These are phyloP conservation scores for Lycium ferocissimum DNA, from an alignment of 257 asterid species.

Conservation along the genomic window DNA sequence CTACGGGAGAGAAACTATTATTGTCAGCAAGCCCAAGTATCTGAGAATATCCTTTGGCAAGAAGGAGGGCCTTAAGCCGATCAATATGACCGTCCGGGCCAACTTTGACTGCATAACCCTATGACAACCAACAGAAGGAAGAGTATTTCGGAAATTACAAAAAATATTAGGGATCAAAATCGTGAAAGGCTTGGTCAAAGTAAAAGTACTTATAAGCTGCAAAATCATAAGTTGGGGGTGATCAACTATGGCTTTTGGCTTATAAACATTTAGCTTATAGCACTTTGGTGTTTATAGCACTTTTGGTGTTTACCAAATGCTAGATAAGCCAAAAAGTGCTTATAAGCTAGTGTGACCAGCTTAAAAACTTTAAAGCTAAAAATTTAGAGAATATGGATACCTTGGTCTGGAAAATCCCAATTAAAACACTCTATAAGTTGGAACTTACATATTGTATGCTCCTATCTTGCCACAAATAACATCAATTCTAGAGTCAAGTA, in stretches of 20 bases:
- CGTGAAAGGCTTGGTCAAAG: neutral
- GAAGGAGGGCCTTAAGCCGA: too few relatives aligned
- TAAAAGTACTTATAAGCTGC: neutral
- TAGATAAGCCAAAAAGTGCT: neutral
- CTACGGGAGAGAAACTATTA: too few relatives aligned
- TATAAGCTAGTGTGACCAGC: neutral
- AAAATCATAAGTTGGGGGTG: neutral
- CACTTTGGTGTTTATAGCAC: too few relatives aligned
- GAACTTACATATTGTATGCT: neutral
- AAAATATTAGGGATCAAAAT: neutral
- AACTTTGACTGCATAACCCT: too few relatives aligned
- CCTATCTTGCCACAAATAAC: neutral
- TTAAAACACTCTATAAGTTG: neutral
- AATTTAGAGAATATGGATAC: neutral
- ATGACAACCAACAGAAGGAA: neutral
- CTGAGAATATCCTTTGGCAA: too few relatives aligned
- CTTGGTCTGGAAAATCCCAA: neutral
- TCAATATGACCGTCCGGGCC: too few relatives aligned
- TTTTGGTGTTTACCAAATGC: constrained; percentile 7
- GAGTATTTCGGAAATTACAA: neutral
- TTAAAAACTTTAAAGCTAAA: neutral
- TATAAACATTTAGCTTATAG: neutral
- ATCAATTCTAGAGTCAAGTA: neutral
- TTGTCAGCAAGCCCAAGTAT: too few relatives aligned
- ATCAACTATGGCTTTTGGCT: neutral